Percentiles rank a stretch among this genome's conserved stretches.
phyloP scores from a whole-genome alignment of 75 land plant genomes.

The Gnetum montanum region DNA sequence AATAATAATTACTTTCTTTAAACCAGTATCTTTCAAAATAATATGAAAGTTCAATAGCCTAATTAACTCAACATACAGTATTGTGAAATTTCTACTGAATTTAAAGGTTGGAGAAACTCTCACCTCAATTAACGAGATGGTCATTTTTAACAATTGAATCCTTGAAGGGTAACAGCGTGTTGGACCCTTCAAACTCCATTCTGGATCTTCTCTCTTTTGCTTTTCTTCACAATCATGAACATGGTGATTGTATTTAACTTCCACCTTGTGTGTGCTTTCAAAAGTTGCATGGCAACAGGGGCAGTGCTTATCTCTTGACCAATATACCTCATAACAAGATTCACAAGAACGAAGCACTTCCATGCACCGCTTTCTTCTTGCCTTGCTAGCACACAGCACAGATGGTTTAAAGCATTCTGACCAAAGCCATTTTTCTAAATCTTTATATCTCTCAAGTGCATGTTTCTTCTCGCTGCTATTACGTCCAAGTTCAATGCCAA shows the following conservation, averaged over 20 bases:
- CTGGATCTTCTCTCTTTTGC: conserved; percentile 15
- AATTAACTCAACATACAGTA: not conserved
- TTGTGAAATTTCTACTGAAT: not conserved
- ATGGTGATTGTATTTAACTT: conserved; percentile 32
- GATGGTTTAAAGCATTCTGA: conserved; percentile 40
- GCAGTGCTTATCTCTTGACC: conserved; percentile 57
- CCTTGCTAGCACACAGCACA: conserved; percentile 28
- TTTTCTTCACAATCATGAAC: conserved; percentile 39
- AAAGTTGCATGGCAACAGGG: conserved; percentile 56
- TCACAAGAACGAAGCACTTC: conserved; percentile 51
- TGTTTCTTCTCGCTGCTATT: conserved; percentile 32
- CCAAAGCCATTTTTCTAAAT: conserved; percentile 73
- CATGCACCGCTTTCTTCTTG: conserved; percentile 48
- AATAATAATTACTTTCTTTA: not conserved
- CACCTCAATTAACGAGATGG: conserved; percentile 68
- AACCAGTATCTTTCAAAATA: not conserved
- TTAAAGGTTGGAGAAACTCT: not conserved
- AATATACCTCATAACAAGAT: conserved; percentile 42
- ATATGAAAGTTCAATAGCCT: not conserved
- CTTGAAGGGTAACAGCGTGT: conserved; percentile 37
- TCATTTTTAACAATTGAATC: conserved; percentile 49
- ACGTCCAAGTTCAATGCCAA: conserved; percentile 60
- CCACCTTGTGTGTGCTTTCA: conserved; percentile 13
- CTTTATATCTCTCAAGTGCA: conserved; percentile 55
- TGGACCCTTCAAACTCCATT: conserved; percentile 15